Conservation (phyloP, 75 land plant genomes). For the Pinus tabuliformis region DNA sequence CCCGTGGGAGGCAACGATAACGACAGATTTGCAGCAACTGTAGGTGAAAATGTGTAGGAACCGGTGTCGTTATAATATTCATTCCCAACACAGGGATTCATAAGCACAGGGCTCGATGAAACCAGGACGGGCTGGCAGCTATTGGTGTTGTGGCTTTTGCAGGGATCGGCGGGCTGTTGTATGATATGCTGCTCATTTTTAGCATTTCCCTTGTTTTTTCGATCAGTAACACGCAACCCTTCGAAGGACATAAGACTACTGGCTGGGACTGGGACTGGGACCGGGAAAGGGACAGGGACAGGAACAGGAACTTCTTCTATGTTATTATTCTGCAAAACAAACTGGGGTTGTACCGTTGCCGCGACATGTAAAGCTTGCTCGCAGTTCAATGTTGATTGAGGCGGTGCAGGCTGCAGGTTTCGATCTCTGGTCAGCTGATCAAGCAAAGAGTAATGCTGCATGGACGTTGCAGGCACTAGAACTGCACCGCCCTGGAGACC, state of each 20-base stretch:
- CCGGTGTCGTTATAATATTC: background rate
- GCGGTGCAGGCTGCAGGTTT: background rate
- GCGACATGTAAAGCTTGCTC: background rate
- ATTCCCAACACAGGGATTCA: background rate
- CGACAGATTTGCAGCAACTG: background rate
- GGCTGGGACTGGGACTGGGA: no score
- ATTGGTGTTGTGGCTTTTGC: background rate
- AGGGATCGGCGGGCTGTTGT: background rate
- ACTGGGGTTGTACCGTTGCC: no score
- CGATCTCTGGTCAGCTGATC: background rate
- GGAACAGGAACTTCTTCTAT: no score
- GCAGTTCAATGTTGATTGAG: background rate
- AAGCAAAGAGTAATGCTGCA: background rate
- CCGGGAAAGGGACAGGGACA: no score
- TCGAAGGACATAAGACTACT: background rate
- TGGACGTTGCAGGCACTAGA: background rate
- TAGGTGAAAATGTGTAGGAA: no score
- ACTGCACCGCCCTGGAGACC: background rate
- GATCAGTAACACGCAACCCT: background rate
- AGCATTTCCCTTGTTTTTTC: background rate
- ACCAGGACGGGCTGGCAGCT: background rate
- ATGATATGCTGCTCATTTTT: background rate
- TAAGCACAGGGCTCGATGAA: background rate
- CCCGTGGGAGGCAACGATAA: background rate
- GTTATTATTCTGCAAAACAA: background rate